Conservation (phyloP, 2,329 filamentous ascomycete species). For the Phaeophleospora eucalypticola region DNA sequence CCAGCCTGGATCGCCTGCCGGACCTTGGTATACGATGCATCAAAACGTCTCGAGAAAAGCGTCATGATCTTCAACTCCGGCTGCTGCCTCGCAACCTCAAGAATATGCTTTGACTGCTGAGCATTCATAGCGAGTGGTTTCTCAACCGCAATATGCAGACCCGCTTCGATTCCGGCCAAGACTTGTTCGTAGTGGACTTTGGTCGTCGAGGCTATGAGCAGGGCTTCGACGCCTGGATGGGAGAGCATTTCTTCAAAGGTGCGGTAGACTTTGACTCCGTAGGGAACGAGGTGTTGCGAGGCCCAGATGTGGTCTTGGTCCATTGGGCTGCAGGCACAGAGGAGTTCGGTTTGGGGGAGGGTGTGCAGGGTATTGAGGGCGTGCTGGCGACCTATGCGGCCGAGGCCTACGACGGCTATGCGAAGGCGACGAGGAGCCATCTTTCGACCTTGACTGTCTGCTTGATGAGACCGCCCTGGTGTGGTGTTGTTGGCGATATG, state of each 20-base stretch:
- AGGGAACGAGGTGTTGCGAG: slow-evolving; percentile 45
- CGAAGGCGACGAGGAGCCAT: slow-evolving; percentile 8
- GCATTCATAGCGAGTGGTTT: slow-evolving; percentile 38
- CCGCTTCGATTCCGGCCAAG: slow-evolving; percentile 51
- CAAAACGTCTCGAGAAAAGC: slow-evolving; percentile 45
- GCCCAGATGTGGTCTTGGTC: slow-evolving; percentile 43
- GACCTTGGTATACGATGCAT: slow-evolving; percentile 40
- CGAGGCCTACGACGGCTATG: slow-evolving; percentile 18
- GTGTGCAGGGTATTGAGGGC: slow-evolving; percentile 39
- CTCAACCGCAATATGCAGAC: slow-evolving; percentile 56
- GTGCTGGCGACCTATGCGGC: slow-evolving; percentile 16
- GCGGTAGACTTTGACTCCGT: slow-evolving; percentile 51
- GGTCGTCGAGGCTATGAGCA: slow-evolving; percentile 52
- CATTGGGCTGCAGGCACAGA: slow-evolving; percentile 42
- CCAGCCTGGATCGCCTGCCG: slow-evolving; percentile 36
- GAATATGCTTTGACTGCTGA: slow-evolving; percentile 10
- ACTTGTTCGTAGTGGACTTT: slow-evolving; percentile 55
- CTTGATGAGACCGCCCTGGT: too few relatives aligned
- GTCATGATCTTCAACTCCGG: slow-evolving; percentile 39
- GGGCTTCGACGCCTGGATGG: slow-evolving; percentile 51
- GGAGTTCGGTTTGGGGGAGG: slow-evolving; percentile 41
- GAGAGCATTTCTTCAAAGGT: slow-evolving; percentile 55
- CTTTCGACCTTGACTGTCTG: too few relatives aligned
- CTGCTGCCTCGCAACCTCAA: slow-evolving; percentile 4
- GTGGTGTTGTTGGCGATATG: too few relatives aligned